Base-by-base conservation (phyloP, 805 yeast species). In the Wickerhamomyces canadensis region DNA sequence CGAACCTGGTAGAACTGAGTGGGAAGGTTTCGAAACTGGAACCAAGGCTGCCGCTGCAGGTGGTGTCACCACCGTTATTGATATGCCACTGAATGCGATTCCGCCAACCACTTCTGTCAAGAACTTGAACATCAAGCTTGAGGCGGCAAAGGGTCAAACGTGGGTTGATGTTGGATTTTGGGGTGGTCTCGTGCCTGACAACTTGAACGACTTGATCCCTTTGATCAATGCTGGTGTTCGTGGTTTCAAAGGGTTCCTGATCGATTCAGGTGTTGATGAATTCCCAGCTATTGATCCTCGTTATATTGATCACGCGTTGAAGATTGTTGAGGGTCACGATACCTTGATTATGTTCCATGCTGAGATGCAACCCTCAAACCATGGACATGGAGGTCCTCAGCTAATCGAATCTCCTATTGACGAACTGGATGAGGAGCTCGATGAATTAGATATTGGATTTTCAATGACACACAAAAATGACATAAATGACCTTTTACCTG, bases 1-100 rank as follows among this genome's bases (percentile, higher is more conserved):
- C 58, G 98, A 91, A 54, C 97, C 98, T 0, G 98, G 98, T n/a
- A 68, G 97, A 49, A 89, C 97, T 1, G 96, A 88, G 44, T 89
- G 98, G 98, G 98, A 89, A 61, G 98, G 98, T 2, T 89, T 91
- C 57, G 95, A 80, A n/a, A 83, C 95, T 0, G 98, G 98, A 0
- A 89, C 98, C 0, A 80, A 81, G 55, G 84, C 96, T 2, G 97
- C 97, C 0, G 95, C 95, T 0, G 72, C 89, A 11, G 98, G 98
- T 14, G 98, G 98, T 40, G 97, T 89, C 34, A 89, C 98, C 18
- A 88, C 96, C 0, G 94, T 89, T 15, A 74, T 89, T 15, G 98
- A 89, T 58, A 89, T 89, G 98, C 98, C 98, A 0, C 65, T 89
- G 55, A 89, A 89, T 60, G 96, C 96, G 4, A 80, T 89, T 33